Conservation (phyloP, 768 basidiomycete genomes). For the Tricholoma matsutake region DNA sequence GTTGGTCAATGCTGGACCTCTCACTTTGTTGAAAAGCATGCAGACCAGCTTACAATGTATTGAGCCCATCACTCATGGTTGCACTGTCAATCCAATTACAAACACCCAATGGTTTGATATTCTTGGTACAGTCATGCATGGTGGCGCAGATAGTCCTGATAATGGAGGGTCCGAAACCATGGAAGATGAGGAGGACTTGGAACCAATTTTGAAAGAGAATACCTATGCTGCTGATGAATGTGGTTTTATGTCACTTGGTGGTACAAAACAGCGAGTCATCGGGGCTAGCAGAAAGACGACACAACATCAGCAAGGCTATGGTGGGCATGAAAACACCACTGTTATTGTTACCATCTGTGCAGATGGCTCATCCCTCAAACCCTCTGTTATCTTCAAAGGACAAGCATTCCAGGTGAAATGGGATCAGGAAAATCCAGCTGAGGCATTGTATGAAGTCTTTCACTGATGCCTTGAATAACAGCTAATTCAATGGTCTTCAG, state of each 20-base stretch:
- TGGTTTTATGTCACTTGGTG: conserved; percentile 16
- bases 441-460: conserved; percentile 16
- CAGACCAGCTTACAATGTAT: not conserved
- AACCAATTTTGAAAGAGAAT: not conserved
- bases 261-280: conserved; percentile 16
- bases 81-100: conserved; percentile 27
- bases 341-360: conserved; percentile 41
- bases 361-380: conserved; percentile 27
- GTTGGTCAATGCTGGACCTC: not conserved
- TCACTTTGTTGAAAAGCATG: not conserved
- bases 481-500: conserved; percentile 7
- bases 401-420: conserved; percentile 24
- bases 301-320: conserved; percentile 33
- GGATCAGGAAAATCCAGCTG: conserved; percentile 25
- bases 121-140: conserved; percentile 8
- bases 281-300: conserved; percentile 6
- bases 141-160: not conserved
- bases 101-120: conserved; percentile 24
- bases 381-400: conserved; percentile 33
- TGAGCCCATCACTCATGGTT: conserved; percentile 16
- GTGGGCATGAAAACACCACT: conserved; percentile 37
- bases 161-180: conserved; percentile 1
- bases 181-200: not conserved
- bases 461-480: not conserved
- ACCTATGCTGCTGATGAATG: conserved; percentile 11